These are phyloP conservation scores for Talaromyces borbonicus DNA, from an alignment of 495 filamentous ascomycete species.

Conservation along the genomic window DNA sequence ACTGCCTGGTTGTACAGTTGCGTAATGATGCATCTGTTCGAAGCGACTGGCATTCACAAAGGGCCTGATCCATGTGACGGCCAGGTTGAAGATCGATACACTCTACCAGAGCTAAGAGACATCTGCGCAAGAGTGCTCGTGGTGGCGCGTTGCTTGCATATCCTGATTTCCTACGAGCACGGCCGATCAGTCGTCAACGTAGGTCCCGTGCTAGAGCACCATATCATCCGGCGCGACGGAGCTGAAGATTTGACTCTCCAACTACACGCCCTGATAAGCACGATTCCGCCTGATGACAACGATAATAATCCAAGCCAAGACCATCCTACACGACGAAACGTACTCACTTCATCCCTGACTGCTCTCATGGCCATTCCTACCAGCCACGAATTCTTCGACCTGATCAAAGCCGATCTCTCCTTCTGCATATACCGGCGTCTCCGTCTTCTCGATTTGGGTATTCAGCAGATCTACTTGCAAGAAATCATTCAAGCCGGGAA, in stretches of 20 bases:
- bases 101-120: slow-evolving; percentile 11
- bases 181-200: slow-evolving; percentile 20
- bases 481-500: slow-evolving; percentile 12
- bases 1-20: slow-evolving; percentile 32
- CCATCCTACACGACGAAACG: slow-evolving; percentile 5
- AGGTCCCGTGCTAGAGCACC: slow-evolving; percentile 2
- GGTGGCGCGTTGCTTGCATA: slow-evolving; percentile 26
- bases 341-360: slow-evolving; percentile 12
- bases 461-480: slow-evolving; percentile 13
- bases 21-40: slow-evolving; percentile 32
- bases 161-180: slow-evolving; percentile 30
- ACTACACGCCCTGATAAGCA: slow-evolving; percentile 13
- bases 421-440: slow-evolving; percentile 32
- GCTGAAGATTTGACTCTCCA: slow-evolving; percentile 13
- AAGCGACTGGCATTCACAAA: slow-evolving; percentile 32
- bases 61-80: slow-evolving; percentile 15
- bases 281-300: slow-evolving; percentile 12
- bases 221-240: slow-evolving; percentile 8
- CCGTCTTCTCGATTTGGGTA: slow-evolving; percentile 19
- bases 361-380: slow-evolving; percentile 8
- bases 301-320: not conserved
- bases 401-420: slow-evolving; percentile 26
- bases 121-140: slow-evolving; percentile 18
- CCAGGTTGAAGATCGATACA: not conserved
- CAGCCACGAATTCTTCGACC: slow-evolving; percentile 17